phyloP scores from a whole-genome alignment of 257 asterid genomes.

The Catharanthus roseus region DNA sequence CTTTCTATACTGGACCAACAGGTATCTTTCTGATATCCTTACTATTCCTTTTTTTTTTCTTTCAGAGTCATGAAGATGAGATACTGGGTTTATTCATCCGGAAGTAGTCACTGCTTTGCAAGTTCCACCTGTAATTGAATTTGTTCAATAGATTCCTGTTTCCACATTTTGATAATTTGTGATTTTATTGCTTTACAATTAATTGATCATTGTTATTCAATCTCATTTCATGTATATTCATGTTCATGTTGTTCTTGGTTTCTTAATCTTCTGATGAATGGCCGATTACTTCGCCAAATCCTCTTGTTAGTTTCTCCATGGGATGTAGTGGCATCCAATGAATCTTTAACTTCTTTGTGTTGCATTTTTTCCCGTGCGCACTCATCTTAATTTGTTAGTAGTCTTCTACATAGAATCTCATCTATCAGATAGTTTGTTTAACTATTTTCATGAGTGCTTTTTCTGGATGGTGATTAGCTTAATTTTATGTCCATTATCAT shows the following conservation, averaged over 20 bases:
- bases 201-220: neutral
- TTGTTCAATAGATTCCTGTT: neutral
- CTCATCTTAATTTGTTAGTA: neutral
- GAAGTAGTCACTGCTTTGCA: neutral
- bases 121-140: neutral
- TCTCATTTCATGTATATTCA: neutral
- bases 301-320: neutral
- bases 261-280: neutral
- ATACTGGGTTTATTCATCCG: neutral
- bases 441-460: neutral
- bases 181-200: neutral
- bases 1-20: conserved; percentile 75
- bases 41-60: neutral
- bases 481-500: neutral
- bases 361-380: neutral
- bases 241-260: neutral
- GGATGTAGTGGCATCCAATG: neutral
- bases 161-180: neutral
- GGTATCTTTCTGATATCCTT: conserved; percentile 25
- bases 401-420: neutral
- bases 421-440: neutral
- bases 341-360: neutral
- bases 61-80: neutral
- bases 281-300: neutral
- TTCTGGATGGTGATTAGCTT: neutral